Evolutionary conservation across 2,329 filamentous ascomycete species (phyloP).

Genomic region (Colletotrichum brevisporum): DNA sequence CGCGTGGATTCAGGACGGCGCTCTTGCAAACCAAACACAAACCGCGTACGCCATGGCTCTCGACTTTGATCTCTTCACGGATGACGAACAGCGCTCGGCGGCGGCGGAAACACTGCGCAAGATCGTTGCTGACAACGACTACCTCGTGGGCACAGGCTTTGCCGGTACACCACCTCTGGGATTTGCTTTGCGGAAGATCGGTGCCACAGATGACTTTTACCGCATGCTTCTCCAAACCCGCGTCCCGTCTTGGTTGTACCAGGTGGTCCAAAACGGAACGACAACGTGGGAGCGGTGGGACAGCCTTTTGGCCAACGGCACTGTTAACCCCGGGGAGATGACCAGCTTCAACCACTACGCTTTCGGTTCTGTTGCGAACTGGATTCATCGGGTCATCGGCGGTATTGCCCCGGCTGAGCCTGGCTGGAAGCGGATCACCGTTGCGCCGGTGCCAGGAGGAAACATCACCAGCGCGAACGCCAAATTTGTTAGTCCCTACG

Average conservation of each 20-base stretch:
- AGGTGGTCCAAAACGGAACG: constrained; percentile 60
- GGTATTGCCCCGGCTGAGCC: constrained; percentile 56
- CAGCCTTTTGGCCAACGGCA: constrained; percentile 58
- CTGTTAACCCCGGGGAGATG: constrained; percentile 61
- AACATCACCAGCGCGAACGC: constrained; percentile 52
- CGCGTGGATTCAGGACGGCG: constrained; percentile 49
- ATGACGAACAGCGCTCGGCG: constrained; percentile 38
- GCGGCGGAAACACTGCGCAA: constrained; percentile 48
- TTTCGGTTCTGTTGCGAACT: constrained; percentile 62
- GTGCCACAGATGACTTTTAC: constrained; percentile 55
- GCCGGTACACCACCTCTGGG: constrained; percentile 58
- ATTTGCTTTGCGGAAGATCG: constrained; percentile 48
- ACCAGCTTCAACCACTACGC: constrained; percentile 67
- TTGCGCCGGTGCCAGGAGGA: constrained; percentile 54
- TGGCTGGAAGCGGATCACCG: constrained; percentile 55
- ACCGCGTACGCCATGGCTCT: constrained; percentile 56
- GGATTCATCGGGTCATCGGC: constrained; percentile 60
- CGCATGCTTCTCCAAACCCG: constrained; percentile 62
- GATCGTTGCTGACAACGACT: constrained; percentile 51
- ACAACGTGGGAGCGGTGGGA: constrained; percentile 69
- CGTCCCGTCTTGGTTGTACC: constrained; percentile 64
- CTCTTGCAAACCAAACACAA: constrained; percentile 54
- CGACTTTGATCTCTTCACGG: constrained; percentile 53
- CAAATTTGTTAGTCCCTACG: constrained; percentile 51
- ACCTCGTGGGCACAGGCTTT: constrained; percentile 58